Evolutionary conservation across 192 early-diverging fungal genomes (phyloP).

Genomic region (Rhizophagus prolifer): DNA sequence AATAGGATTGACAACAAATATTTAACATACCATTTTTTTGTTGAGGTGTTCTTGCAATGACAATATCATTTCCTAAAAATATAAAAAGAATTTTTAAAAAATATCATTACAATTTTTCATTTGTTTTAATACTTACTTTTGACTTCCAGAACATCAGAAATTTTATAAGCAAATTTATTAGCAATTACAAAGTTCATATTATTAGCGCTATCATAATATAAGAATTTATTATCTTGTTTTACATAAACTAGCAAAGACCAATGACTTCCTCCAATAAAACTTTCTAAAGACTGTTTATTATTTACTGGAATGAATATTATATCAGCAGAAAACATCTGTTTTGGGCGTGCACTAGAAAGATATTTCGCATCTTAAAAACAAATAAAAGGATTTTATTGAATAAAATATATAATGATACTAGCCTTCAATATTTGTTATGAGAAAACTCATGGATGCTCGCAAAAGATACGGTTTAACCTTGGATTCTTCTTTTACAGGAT

Average conservation of each 20-base stretch:
- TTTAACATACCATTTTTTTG: not conserved
- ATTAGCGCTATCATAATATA: not conserved
- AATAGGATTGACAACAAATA: no score
- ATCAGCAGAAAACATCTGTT: not conserved
- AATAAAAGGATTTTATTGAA: not conserved
- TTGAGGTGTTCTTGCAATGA: not conserved
- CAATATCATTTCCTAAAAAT: not conserved
- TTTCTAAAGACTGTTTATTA: not conserved
- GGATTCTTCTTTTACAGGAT: not conserved
- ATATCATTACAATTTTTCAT: not conserved
- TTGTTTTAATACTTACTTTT: not conserved
- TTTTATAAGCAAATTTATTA: not conserved
- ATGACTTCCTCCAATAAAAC: not conserved
- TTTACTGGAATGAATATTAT: constrained; percentile 1
- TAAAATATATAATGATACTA: no score
- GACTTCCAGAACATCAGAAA: not conserved
- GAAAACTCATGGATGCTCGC: not conserved
- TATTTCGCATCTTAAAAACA: not conserved
- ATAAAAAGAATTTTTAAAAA: no score
- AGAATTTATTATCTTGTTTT: not conserved
- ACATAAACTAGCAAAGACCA: not conserved
- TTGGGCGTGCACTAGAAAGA: not conserved
- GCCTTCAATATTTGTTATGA: not conserved
- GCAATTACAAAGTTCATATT: not conserved
- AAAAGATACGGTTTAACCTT: not conserved